These are phyloP conservation scores for Xerocomellus intermedius DNA, from an alignment of 768 basidiomycete species.

Conservation along the genomic window DNA sequence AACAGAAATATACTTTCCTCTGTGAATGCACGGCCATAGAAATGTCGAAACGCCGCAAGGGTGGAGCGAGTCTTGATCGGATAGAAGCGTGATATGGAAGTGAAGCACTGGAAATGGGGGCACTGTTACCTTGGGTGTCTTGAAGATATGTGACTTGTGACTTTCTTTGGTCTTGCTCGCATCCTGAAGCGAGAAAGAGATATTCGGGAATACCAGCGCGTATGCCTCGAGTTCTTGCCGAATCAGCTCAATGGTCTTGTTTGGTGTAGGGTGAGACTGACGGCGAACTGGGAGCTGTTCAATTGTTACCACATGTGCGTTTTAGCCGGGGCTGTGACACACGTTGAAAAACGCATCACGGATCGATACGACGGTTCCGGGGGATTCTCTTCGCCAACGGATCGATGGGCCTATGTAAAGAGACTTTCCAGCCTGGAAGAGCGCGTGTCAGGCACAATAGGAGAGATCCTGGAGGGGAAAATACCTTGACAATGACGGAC, in stretches of 20 bases:
- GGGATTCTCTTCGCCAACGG: conserved; percentile 68
- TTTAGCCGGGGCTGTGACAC: conserved; percentile 23
- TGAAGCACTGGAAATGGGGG: conserved; percentile 10
- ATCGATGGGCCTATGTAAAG: conserved; percentile 73
- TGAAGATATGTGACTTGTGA: conserved; percentile 47
- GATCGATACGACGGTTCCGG: conserved; percentile 80
- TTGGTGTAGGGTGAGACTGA: conserved; percentile 58
- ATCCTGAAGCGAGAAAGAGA: conserved; percentile 69
- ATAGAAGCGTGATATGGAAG: conserved; percentile 18
- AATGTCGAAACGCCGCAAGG: conserved; percentile 63
- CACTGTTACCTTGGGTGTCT: conserved; percentile 62
- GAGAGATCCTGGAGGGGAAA: conserved; percentile 3
- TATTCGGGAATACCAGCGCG: conserved; percentile 68
- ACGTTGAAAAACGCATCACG: conserved; percentile 92
- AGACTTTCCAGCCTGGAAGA: conserved; percentile 54
- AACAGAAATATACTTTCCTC: conserved; percentile 47
- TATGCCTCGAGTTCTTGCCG: conserved; percentile 71
- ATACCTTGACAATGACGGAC: conserved; percentile 78
- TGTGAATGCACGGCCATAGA: conserved; percentile 71
- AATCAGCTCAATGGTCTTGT: conserved; percentile 62
- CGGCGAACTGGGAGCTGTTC: conserved; percentile 78
- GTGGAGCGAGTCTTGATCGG: conserved; percentile 58
- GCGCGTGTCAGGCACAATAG: neutral
- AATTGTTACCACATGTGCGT: conserved; percentile 4
- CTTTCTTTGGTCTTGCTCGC: conserved; percentile 37